These are phyloP conservation scores for Helichrysum umbraculigerum DNA, from an alignment of 129 eudicot genomes.

Conservation along the genomic window DNA sequence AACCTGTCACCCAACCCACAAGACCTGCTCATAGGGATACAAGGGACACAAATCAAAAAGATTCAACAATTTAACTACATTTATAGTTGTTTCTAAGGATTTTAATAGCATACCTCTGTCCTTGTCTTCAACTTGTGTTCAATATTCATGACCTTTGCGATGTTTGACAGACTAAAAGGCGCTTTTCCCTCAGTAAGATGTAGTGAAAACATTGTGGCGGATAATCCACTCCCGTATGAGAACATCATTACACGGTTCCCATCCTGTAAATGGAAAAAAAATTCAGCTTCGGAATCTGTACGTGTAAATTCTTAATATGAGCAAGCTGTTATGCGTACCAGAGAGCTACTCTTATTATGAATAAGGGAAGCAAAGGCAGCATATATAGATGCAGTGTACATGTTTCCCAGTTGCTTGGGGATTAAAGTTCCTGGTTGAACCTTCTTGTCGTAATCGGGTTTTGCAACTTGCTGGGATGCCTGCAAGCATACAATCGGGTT, in stretches of 20 bases:
- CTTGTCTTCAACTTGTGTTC: slow-evolving; percentile 80
- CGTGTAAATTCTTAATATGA: background rate
- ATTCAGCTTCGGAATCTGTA: slow-evolving; percentile 1
- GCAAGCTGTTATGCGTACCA: slow-evolving; percentile 46
- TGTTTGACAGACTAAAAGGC: slow-evolving; percentile 83
- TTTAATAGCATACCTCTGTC: slow-evolving; percentile 63
- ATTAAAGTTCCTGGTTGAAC: slow-evolving; percentile 83
- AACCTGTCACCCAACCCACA: background rate
- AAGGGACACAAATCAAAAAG: background rate
- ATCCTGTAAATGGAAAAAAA: slow-evolving; percentile 40
- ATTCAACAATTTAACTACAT: background rate
- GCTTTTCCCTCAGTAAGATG: slow-evolving; percentile 68
- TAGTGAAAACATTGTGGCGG: slow-evolving; percentile 90
- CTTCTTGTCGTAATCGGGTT: slow-evolving; percentile 71
- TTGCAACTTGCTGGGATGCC: slow-evolving; percentile 93
- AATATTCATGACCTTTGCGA: slow-evolving; percentile 76
- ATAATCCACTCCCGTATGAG: slow-evolving; percentile 90
- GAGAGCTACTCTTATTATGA: slow-evolving; percentile 70
- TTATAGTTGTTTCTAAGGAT: background rate
- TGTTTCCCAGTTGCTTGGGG: slow-evolving; percentile 97
- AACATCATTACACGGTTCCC: slow-evolving; percentile 79
- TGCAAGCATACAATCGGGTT: slow-evolving; percentile 27
- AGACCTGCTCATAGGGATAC: background rate
- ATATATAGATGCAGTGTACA: slow-evolving; percentile 95
- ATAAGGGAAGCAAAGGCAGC: slow-evolving; percentile 91